Percentiles rank a stretch among this genome's conserved stretches.
These are phyloP conservation scores for Penicillium sp. DNA, from an alignment of 2,329 filamentous ascomycete species.

Conservation along the genomic window DNA sequence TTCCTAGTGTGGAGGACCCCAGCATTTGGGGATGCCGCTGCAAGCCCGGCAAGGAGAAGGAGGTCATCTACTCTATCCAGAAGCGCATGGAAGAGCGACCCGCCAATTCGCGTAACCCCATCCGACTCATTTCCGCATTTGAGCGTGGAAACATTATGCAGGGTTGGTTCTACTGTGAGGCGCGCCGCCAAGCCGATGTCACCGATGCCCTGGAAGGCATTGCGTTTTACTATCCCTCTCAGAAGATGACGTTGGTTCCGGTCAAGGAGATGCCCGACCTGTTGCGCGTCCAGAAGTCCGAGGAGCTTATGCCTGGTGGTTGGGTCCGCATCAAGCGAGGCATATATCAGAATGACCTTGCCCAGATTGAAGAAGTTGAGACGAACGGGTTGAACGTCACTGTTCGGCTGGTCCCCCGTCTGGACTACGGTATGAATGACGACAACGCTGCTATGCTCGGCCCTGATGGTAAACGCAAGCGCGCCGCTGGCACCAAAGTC, in stretches of 20 bases:
- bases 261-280: conserved; percentile 98
- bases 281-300: conserved; percentile 85
- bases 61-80: conserved; percentile 84
- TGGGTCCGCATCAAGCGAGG: conserved; percentile 86
- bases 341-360: conserved; percentile 86
- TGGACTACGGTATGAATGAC: conserved; percentile 89
- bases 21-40: conserved; percentile 94
- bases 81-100: conserved; percentile 81
- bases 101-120: conserved; percentile 73
- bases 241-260: conserved; percentile 83
- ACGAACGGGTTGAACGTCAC: conserved; percentile 88
- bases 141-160: conserved; percentile 88
- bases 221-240: conserved; percentile 85
- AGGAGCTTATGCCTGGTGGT: conserved; percentile 79
- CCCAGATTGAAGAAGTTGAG: conserved; percentile 88
- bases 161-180: conserved; percentile 94
- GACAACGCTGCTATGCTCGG: conserved; percentile 61
- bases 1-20: conserved; percentile 92
- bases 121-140: conserved; percentile 87
- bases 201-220: conserved; percentile 80
- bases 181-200: conserved; percentile 83
- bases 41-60: conserved; percentile 92
- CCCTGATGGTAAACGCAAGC: conserved; percentile 76
- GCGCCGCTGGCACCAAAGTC: conserved; percentile 60
- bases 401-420: conserved; percentile 82